Evolutionary conservation across 2,329 filamentous ascomycete species (phyloP).

Genomic region (Nannizzia gypsea): DNA sequence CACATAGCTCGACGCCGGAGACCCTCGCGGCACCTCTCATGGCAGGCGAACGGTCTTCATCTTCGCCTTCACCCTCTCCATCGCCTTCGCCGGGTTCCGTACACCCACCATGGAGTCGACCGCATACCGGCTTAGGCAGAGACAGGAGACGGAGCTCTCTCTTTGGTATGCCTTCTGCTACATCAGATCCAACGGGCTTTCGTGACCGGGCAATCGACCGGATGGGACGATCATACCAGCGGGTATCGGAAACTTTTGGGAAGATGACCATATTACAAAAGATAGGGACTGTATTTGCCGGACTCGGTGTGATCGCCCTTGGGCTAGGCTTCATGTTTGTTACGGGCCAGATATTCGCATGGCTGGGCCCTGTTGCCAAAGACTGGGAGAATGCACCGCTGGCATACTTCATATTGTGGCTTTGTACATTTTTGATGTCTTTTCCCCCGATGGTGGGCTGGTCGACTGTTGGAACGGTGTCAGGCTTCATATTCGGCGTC

Average conservation of each 20-base stretch:
- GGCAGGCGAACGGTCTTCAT: neutral
- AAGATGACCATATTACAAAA: conserved; percentile 46
- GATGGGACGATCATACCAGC: conserved; percentile 25
- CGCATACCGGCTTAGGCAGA: conserved; percentile 23
- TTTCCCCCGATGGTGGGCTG: conserved; percentile 86
- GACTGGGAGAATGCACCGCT: conserved; percentile 62
- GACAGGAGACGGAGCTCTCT: conserved; percentile 27
- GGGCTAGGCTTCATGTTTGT: conserved; percentile 62
- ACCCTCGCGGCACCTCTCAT: conserved; percentile 33
- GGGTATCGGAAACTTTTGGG: conserved; percentile 25
- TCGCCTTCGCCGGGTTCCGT: conserved; percentile 36
- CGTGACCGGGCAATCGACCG: conserved; percentile 31
- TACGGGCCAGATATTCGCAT: conserved; percentile 66
- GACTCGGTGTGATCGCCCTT: conserved; percentile 43
- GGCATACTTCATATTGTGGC: conserved; percentile 66
- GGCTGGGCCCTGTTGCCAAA: conserved; percentile 59
- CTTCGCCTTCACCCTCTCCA: conserved; percentile 32
- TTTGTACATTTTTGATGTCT: conserved; percentile 60
- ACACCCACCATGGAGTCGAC: conserved; percentile 43
- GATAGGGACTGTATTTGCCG: conserved; percentile 43
- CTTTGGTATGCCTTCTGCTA: conserved; percentile 23
- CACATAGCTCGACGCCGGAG: conserved; percentile 42
- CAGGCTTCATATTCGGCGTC: conserved; percentile 61
- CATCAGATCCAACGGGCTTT: conserved; percentile 15
- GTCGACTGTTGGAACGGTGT: conserved; percentile 59